These are phyloP conservation scores for Sindora glabra DNA, from an alignment of 306 rosid species.

Conservation along the genomic window DNA sequence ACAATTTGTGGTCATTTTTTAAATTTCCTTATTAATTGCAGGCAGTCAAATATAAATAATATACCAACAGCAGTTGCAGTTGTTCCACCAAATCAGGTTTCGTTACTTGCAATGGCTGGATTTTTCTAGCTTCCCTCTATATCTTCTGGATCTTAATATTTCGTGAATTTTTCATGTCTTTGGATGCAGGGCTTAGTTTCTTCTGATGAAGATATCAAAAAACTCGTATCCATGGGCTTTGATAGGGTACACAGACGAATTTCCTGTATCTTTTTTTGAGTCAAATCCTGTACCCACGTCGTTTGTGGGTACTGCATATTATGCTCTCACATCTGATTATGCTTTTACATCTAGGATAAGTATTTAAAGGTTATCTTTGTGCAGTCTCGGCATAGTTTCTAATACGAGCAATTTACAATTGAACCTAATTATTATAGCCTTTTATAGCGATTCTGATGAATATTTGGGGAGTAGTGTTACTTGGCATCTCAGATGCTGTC, in stretches of 20 bases:
- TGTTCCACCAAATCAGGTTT: conserved; percentile 66
- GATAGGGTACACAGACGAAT: conserved; percentile 62
- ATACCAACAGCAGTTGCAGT: conserved; percentile 30
- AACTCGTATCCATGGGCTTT: conserved; percentile 91
- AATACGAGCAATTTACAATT: background rate
- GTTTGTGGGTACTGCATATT: background rate
- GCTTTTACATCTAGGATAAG: background rate
- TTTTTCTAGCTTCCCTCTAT: conserved; percentile 6
- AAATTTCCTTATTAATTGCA: conserved; percentile 26
- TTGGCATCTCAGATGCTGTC: background rate
- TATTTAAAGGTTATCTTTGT: background rate
- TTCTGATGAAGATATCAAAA: conserved; percentile 69
- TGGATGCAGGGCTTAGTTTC: conserved; percentile 52
- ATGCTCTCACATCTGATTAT: background rate
- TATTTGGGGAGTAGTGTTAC: background rate
- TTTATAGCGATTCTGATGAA: background rate
- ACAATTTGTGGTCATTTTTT: background rate
- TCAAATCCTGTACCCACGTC: too few relatives aligned
- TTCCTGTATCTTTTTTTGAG: background rate
- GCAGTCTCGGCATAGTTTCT: background rate
- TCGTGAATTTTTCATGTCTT: conserved; percentile 2
- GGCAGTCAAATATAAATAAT: conserved; percentile 36
- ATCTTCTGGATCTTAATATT: conserved; percentile 15
- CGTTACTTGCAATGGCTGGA: background rate
- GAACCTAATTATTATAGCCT: background rate